Evolutionary conservation across 1,284 basidiomycete genomes (phyloP).

Genomic region (Pulchroboletus neoregius): DNA sequence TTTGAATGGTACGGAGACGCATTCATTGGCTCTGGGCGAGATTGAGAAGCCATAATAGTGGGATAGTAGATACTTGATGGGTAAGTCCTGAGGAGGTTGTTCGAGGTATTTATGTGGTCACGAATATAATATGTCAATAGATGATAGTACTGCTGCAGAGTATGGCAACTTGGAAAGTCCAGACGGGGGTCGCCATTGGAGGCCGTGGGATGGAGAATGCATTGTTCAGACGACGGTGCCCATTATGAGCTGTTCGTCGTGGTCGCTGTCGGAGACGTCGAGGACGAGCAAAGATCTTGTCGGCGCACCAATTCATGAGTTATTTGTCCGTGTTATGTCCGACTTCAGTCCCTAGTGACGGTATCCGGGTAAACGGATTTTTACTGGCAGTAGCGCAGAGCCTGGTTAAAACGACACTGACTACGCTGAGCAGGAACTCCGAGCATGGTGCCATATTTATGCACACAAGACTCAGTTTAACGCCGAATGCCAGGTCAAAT

Average conservation of each 20-base stretch:
- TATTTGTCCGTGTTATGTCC: slow-evolving; percentile 22
- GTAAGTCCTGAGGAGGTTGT: not conserved
- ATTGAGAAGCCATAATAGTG: slow-evolving; percentile 29
- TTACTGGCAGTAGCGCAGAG: too few species aligned
- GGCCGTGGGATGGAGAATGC: not conserved
- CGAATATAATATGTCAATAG: slow-evolving; percentile 5
- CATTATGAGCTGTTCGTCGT: slow-evolving; percentile 17
- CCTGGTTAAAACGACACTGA: too few species aligned
- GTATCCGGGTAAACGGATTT: too few species aligned
- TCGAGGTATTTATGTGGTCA: slow-evolving; percentile 13
- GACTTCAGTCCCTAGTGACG: not conserved
- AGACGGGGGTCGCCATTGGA: slow-evolving; percentile 14
- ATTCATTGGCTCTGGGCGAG: slow-evolving; percentile 69
- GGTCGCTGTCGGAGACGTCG: slow-evolving; percentile 5
- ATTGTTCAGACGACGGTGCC: slow-evolving; percentile 18
- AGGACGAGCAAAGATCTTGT: not conserved
- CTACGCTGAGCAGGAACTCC: too few species aligned
- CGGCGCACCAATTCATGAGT: not conserved
- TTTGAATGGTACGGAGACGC: slow-evolving; percentile 69
- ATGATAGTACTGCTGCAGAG: slow-evolving; percentile 3
- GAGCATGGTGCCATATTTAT: too few species aligned
- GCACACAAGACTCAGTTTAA: too few species aligned
- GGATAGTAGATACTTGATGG: not conserved
- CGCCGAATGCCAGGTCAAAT: too few species aligned
- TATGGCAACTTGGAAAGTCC: slow-evolving; percentile 6